Percentiles rank a stretch among this genome's conserved stretches.
phyloP scores from a whole-genome alignment of 2,329 filamentous ascomycete species.

The Pestalotiopsis sp. region DNA sequence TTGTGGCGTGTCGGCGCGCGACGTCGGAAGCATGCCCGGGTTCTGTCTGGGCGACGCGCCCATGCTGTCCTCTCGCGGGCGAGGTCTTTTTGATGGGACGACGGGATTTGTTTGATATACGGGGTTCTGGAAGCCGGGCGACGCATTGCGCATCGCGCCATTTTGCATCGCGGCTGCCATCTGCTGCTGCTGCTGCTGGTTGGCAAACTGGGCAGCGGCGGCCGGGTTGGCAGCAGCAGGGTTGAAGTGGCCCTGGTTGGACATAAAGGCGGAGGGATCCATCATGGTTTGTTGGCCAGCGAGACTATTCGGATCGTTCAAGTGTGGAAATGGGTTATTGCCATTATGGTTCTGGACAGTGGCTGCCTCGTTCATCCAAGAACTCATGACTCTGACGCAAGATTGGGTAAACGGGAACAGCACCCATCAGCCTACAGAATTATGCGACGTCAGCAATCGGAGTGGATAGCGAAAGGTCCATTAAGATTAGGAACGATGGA shows the following conservation, averaged over 20 bases:
- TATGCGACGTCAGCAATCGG: constrained; percentile 44
- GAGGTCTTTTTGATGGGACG: constrained; percentile 86
- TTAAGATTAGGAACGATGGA: constrained; percentile 40
- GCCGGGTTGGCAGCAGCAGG: constrained; percentile 30
- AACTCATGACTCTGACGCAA: constrained; percentile 62
- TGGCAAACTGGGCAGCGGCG: constrained; percentile 54
- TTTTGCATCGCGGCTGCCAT: constrained; percentile 71
- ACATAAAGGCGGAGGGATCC: constrained; percentile 67
- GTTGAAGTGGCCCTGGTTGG: constrained; percentile 62
- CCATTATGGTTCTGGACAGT: constrained; percentile 70
- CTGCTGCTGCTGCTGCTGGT: constrained; percentile 59
- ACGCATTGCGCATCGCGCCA: constrained; percentile 80
- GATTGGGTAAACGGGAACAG: constrained; percentile 15
- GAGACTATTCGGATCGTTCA: constrained; percentile 61
- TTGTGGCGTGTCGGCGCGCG: constrained; percentile 90
- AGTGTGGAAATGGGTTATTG: constrained; percentile 67
- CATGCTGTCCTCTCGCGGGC: constrained; percentile 81
- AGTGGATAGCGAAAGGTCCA: constrained; percentile 40
- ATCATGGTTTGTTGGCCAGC: constrained; percentile 52
- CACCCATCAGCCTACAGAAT: constrained; percentile 49
- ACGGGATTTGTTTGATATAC: constrained; percentile 84
- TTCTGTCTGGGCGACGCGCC: constrained; percentile 80
- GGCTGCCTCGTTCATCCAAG: constrained; percentile 71
- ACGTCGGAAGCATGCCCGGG: constrained; percentile 73
- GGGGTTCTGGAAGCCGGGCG: constrained; percentile 76